Evolutionary conservation across 2,329 filamentous ascomycete genomes (phyloP).

Genomic region (Cytospora paraplurivora): DNA sequence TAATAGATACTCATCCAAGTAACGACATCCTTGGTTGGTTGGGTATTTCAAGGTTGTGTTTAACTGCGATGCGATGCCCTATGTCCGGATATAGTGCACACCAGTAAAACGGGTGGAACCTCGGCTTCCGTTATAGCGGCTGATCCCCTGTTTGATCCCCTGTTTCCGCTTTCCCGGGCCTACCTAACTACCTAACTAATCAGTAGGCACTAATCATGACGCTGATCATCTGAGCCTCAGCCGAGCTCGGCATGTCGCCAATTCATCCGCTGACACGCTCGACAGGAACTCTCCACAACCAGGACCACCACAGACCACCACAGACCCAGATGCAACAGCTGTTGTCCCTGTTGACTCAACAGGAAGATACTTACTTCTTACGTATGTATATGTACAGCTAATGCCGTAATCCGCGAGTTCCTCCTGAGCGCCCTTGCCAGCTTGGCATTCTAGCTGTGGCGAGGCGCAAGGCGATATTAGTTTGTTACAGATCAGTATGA

Average conservation of each 20-base stretch:
- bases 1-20: background rate
- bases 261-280: conserved; percentile 3
- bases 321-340: too few relatives aligned
- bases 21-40: background rate
- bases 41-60: too few relatives aligned
- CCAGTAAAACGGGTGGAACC: background rate
- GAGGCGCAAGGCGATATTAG: background rate
- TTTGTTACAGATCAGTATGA: conserved; percentile 5
- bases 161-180: conserved; percentile 21
- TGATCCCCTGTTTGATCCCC: conserved; percentile 14
- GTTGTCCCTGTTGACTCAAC: background rate
- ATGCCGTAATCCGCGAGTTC: conserved; percentile 19
- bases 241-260: conserved; percentile 8
- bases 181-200: background rate
- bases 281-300: background rate
- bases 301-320: background rate
- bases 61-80: background rate
- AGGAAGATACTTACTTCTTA: background rate
- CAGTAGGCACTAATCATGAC: conserved; percentile 23
- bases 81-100: background rate
- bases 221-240: conserved; percentile 26
- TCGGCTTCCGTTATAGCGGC: conserved; percentile 8
- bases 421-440: conserved; percentile 16
- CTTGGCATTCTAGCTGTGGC: conserved; percentile 22
- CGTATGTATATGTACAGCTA: background rate